A percentile compares a stretch with the other conserved stretches of the same genome.
Evolutionary conservation across 176 grass and related monocot genomes (phyloP).

Genomic region (Avena atlantica): DNA sequence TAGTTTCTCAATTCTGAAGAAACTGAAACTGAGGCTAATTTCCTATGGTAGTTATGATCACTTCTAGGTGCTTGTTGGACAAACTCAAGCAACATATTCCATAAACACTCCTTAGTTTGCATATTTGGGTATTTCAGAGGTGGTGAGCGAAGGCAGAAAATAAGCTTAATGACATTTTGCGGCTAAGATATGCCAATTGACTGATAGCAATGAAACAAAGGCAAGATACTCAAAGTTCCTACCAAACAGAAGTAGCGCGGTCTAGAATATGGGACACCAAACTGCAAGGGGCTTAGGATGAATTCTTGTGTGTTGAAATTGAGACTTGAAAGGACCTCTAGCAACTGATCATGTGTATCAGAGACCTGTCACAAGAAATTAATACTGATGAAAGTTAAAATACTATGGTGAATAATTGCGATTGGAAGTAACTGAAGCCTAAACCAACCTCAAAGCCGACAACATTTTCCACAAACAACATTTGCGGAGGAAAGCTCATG

Average conservation of each 20-base stretch:
- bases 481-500: constrained; percentile 77
- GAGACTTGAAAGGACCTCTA: constrained; percentile 76
- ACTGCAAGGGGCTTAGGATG: constrained; percentile 90
- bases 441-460: constrained; percentile 93
- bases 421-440: constrained; percentile 25
- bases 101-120: neutral
- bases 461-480: constrained; percentile 95
- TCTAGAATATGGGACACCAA: constrained; percentile 96
- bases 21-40: constrained; percentile 1
- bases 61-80: constrained; percentile 1
- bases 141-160: neutral
- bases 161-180: constrained; percentile 6
- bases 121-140: neutral
- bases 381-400: constrained; percentile 2
- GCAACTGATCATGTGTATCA: constrained; percentile 81
- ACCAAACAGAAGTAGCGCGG: constrained; percentile 98
- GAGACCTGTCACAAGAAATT: constrained; percentile 64
- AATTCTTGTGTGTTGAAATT: constrained; percentile 88
- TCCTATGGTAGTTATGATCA: constrained; percentile 14
- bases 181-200: constrained; percentile 9
- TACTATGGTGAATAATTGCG: neutral
- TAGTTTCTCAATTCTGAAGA: constrained; percentile 20
- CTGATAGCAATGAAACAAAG: neutral
- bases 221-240: constrained; percentile 14
- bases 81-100: constrained; percentile 3